These are phyloP conservation scores for Cutaneotrichosporon spelunceum DNA, from an alignment of 1,284 basidiomycete species.

Conservation along the genomic window DNA sequence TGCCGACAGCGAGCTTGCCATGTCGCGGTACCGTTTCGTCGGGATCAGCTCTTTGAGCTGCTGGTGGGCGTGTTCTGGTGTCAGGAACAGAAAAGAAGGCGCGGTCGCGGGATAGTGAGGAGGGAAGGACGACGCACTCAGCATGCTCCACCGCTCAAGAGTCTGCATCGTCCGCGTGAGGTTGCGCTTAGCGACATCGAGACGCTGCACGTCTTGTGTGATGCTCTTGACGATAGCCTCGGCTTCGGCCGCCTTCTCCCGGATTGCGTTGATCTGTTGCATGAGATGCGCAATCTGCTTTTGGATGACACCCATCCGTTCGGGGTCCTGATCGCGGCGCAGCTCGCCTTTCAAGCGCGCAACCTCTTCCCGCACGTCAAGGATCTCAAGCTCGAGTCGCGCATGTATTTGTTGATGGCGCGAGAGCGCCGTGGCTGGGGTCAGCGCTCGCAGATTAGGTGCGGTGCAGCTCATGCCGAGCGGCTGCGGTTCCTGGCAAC, in stretches of 20 bases:
- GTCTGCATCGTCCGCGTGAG: slow-evolving; percentile 84
- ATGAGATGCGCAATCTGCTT: slow-evolving; percentile 93
- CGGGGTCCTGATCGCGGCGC: slow-evolving; percentile 71
- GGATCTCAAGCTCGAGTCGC: slow-evolving; percentile 43
- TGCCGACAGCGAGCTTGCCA: slow-evolving; percentile 78
- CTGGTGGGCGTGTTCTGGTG: slow-evolving; percentile 70
- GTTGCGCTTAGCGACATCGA: slow-evolving; percentile 94
- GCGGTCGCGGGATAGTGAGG: not conserved
- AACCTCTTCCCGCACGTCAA: slow-evolving; percentile 60
- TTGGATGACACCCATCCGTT: slow-evolving; percentile 80
- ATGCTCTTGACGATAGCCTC: slow-evolving; percentile 93
- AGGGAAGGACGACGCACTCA: slow-evolving; percentile 60
- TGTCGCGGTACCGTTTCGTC: slow-evolving; percentile 75
- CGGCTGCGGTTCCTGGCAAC: not conserved
- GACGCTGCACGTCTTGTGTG: slow-evolving; percentile 91
- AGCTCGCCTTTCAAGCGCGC: slow-evolving; percentile 65
- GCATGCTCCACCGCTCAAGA: slow-evolving; percentile 86
- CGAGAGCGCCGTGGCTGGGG: slow-evolving; percentile 34
- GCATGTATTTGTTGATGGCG: slow-evolving; percentile 45
- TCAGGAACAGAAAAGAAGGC: not conserved
- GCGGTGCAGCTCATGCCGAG: not conserved
- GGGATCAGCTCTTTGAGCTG: slow-evolving; percentile 75
- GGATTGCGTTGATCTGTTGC: slow-evolving; percentile 86
- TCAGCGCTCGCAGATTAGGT: not conserved
- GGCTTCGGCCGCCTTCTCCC: slow-evolving; percentile 91